Percentiles rank a stretch among this genome's conserved stretches.
phyloP scores from a whole-genome alignment of 805 yeast genomes.

The Candida montana region DNA sequence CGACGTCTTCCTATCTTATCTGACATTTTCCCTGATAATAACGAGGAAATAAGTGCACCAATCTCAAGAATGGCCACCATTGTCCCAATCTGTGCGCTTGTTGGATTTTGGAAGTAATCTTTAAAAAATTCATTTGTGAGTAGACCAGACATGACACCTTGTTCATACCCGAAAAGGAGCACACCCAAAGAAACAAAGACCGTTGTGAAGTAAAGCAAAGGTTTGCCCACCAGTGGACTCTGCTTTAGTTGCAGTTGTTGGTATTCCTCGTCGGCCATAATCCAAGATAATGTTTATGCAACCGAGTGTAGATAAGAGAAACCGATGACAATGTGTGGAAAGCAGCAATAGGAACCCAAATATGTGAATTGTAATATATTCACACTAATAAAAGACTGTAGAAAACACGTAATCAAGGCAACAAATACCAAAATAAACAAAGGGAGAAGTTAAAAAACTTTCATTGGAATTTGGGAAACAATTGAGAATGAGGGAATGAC shows the following conservation, averaged over 20 bases:
- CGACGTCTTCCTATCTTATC: constrained; percentile 75
- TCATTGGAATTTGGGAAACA: too few species aligned
- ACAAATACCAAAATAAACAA: too few species aligned
- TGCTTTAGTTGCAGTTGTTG: constrained; percentile 22
- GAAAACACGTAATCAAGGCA: too few species aligned
- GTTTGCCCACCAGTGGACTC: constrained; percentile 23
- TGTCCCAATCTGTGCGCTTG: constrained; percentile 71
- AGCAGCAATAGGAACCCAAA: too few species aligned
- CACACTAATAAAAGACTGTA: too few species aligned
- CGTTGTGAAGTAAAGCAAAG: constrained; percentile 25
- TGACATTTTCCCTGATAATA: constrained; percentile 71
- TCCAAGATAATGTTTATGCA: too few species aligned
- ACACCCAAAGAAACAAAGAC: constrained; percentile 25
- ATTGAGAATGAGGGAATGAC: too few species aligned
- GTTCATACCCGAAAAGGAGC: constrained; percentile 74
- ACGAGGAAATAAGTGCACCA: constrained; percentile 78
- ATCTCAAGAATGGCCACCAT: constrained; percentile 85
- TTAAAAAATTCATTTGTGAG: constrained; percentile 69
- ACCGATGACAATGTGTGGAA: too few species aligned
- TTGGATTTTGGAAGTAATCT: constrained; percentile 65
- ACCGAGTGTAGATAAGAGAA: too few species aligned
- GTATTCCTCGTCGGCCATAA: constrained; percentile 13
- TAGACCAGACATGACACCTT: constrained; percentile 88
- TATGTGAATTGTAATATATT: too few species aligned
- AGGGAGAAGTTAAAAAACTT: too few species aligned